A percentile compares a stretch with the other conserved stretches of the same genome.
These are phyloP conservation scores for Cylindrodendrum hubeiense DNA, from an alignment of 2,329 filamentous ascomycete genomes.

Conservation along the genomic window DNA sequence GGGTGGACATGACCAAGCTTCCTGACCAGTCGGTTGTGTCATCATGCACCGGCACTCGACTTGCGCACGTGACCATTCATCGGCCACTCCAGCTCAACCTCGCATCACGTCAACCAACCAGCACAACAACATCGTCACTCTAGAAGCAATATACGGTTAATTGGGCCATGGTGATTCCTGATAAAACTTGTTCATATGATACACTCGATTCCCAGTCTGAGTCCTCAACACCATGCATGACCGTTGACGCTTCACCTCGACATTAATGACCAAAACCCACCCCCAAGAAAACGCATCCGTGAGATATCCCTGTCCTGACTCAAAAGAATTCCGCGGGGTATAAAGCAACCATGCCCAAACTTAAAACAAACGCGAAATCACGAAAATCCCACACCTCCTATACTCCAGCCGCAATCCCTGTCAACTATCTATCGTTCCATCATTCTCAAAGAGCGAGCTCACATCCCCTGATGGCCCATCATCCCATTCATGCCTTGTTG, in stretches of 20 bases:
- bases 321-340: constrained; percentile 48
- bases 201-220: constrained; percentile 24
- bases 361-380: constrained; percentile 25
- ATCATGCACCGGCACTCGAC: constrained; percentile 41
- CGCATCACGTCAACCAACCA: background rate
- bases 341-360: constrained; percentile 44
- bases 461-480: constrained; percentile 66
- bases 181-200: constrained; percentile 19
- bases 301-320: constrained; percentile 35
- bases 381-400: constrained; percentile 25
- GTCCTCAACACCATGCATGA: constrained; percentile 37
- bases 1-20: constrained; percentile 45
- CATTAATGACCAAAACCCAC: constrained; percentile 30
- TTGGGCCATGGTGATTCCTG: constrained; percentile 7
- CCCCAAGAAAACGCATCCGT: constrained; percentile 23
- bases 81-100: constrained; percentile 6
- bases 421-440: constrained; percentile 24
- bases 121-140: background rate
- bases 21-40: constrained; percentile 46
- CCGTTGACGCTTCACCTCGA: constrained; percentile 17
- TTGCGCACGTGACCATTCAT: constrained; percentile 46
- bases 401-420: constrained; percentile 35
- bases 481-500: constrained; percentile 62
- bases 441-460: constrained; percentile 27
- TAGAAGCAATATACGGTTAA: background rate